phyloP scores from a whole-genome alignment of 2,329 filamentous ascomycete genomes.

The Rhynchosporium agropyri region DNA sequence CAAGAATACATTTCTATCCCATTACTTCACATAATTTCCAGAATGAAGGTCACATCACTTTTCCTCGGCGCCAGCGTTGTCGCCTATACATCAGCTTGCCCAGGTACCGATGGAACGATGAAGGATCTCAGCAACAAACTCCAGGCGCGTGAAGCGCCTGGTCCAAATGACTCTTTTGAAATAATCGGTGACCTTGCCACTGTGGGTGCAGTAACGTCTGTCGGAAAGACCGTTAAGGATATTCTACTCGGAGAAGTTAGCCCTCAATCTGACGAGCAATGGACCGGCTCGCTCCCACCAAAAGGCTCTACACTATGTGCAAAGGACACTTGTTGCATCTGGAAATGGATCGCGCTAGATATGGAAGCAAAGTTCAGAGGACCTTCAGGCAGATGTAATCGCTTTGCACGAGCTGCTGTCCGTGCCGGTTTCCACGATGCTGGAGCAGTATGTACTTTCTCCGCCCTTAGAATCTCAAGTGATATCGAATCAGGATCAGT shows the following conservation, averaged over 20 bases:
- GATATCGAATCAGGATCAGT: too few relatives aligned
- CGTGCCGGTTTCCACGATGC: constrained; percentile 54
- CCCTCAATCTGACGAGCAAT: constrained; percentile 18
- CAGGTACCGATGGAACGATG: constrained; percentile 11
- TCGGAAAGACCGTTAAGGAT: constrained; percentile 21
- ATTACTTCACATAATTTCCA: neutral
- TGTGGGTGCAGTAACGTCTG: constrained; percentile 16
- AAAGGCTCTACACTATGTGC: constrained; percentile 16
- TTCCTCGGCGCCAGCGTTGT: constrained; percentile 2
- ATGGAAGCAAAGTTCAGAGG: constrained; percentile 25
- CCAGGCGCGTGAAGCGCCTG: neutral
- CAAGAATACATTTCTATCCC: too few relatives aligned
- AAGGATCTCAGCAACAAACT: constrained; percentile 15
- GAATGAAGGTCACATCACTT: constrained; percentile 9
- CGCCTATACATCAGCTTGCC: constrained; percentile 4
- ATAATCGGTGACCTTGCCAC: constrained; percentile 69
- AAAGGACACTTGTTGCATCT: constrained; percentile 29
- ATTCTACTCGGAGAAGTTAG: constrained; percentile 23
- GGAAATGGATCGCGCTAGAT: constrained; percentile 27
- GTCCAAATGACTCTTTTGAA: constrained; percentile 62
- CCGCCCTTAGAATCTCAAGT: too few relatives aligned
- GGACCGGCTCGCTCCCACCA: constrained; percentile 10
- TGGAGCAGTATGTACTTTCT: constrained; percentile 35
- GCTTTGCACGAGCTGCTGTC: constrained; percentile 49
- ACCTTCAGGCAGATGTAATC: constrained; percentile 44